Percentiles rank a stretch among this genome's conserved stretches.
phyloP scores from a whole-genome alignment of 495 filamentous ascomycete species.

The Talaromyces trachyspermus region DNA sequence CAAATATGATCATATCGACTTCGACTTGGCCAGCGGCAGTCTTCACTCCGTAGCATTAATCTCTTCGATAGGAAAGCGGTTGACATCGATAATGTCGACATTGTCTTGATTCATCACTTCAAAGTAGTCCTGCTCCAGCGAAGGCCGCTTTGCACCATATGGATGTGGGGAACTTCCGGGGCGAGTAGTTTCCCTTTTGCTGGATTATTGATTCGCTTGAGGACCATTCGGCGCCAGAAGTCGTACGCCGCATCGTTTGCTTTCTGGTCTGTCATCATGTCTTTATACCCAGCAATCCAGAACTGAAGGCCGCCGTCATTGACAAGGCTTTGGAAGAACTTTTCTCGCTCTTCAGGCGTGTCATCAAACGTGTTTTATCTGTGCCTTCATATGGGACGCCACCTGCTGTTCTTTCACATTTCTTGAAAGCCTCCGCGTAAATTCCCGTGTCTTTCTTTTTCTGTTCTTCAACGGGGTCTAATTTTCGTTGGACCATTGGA shows the following conservation, averaged over 20 bases:
- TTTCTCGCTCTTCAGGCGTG: conserved; percentile 32
- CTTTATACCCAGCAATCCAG: conserved; percentile 23
- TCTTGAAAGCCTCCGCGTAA: conserved; percentile 37
- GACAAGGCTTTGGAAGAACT: conserved; percentile 29
- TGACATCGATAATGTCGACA: conserved; percentile 26
- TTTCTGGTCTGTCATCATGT: conserved; percentile 17
- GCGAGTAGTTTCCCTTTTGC: conserved; percentile 39
- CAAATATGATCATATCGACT: conserved; percentile 34
- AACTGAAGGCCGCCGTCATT: conserved; percentile 25
- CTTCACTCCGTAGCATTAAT: conserved; percentile 23
- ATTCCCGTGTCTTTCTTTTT: background rate
- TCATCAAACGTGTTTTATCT: conserved; percentile 36
- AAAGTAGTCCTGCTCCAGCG: conserved; percentile 27
- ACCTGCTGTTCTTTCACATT: conserved; percentile 12
- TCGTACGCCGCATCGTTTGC: conserved; percentile 21
- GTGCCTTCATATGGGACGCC: conserved; percentile 27
- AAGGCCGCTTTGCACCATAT: conserved; percentile 22
- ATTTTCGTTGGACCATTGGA: background rate
- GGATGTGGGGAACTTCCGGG: conserved; percentile 26
- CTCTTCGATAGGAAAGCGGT: conserved; percentile 17
- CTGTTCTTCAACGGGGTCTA: background rate
- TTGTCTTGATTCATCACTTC: conserved; percentile 29
- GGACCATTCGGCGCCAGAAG: conserved; percentile 30
- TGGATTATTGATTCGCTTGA: conserved; percentile 39
- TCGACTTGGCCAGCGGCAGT: conserved; percentile 28